Evolutionary conservation across 2,329 filamentous ascomycete species (phyloP), one percentile per base, ranked within the genome.

Genomic region (Sporothrix sp.): DNA sequence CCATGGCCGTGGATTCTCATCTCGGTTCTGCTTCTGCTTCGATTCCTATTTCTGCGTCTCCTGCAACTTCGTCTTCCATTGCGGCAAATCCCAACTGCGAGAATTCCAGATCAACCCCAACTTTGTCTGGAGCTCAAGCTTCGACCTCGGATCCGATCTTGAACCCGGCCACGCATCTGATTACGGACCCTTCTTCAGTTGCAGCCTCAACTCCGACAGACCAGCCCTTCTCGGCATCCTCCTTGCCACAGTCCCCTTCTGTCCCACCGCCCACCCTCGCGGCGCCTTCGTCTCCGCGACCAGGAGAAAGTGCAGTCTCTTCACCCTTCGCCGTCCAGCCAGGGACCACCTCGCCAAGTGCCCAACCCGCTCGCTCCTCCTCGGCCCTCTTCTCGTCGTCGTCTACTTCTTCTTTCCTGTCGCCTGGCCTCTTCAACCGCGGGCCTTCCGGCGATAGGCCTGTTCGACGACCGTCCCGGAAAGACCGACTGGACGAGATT

Each of bases 401-500:
- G n/a, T n/a, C n/a, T n/a, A n/a, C n/a, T n/a, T n/a, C n/a, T n/a
- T n/a, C n/a, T n/a, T n/a, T n/a, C n/a, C n/a, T n/a, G n/a, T n/a
- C n/a, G n/a, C n/a, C 40, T 16, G 25, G 35, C 5, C 46, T 45
- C 30, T 16, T 49, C 51, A 46, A 30, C 35, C 33, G 40, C 36
- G 42, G 28, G 23, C 20, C 20, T 13, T 53, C 47, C 2, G 35
- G 28, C 14, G 45, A 51, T 18, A 50, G 49, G 37, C 49, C 53
- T 16, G 38, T 46, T n/a, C 51, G 59, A 23, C 57, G 60, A 32
- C 57, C 46, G 56, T 61, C 63, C 11, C 61, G 62, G 7, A 60
- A 62, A 47, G 61, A 64, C 25, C 60, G 64, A 10, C 58, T 67
- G 38, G 56, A 62, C 48, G 58, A 58, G 10, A 66, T 67, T 39